These are phyloP conservation scores for Paratinospora sagittata DNA, from an alignment of 164 flowering plant genomes.

Conservation along the genomic window DNA sequence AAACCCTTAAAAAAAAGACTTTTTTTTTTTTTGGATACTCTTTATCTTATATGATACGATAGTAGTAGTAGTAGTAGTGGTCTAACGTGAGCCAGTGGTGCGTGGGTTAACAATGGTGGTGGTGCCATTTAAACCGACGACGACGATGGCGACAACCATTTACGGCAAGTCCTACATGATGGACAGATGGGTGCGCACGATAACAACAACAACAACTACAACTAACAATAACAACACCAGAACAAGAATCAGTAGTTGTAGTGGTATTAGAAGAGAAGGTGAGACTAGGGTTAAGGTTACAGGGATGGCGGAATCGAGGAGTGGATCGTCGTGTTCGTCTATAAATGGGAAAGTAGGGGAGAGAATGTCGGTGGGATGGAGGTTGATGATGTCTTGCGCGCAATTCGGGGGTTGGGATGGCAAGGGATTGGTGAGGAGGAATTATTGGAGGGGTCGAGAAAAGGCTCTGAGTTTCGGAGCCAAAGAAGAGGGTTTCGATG, in stretches of 20 bases:
- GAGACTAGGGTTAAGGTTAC: not conserved
- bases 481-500: not conserved
- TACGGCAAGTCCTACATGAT: slow-evolving; percentile 2
- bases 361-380: slow-evolving; percentile 13
- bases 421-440: slow-evolving; percentile 6
- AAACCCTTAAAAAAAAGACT: not conserved
- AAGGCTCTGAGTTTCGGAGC: slow-evolving; percentile 3
- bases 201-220: slow-evolving; percentile 4
- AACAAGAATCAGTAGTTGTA: not conserved
- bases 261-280: not conserved
- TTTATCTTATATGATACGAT: not conserved
- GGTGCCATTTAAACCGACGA: slow-evolving; percentile 2
- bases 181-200: slow-evolving; percentile 18
- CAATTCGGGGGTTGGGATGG: slow-evolving; percentile 13
- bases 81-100: slow-evolving; percentile 10
- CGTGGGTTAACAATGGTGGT: slow-evolving; percentile 5
- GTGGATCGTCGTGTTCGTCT: not conserved
- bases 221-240: not conserved
- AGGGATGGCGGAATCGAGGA: slow-evolving; percentile 7
- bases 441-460: not conserved
- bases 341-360: not conserved
- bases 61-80: not conserved
- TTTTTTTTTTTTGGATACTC: no score
- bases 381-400: slow-evolving; percentile 14
- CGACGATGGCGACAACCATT: slow-evolving; percentile 1